These are phyloP conservation scores for Metschnikowia gelsemii DNA, from an alignment of 805 yeast genomes.

Conservation along the genomic window DNA sequence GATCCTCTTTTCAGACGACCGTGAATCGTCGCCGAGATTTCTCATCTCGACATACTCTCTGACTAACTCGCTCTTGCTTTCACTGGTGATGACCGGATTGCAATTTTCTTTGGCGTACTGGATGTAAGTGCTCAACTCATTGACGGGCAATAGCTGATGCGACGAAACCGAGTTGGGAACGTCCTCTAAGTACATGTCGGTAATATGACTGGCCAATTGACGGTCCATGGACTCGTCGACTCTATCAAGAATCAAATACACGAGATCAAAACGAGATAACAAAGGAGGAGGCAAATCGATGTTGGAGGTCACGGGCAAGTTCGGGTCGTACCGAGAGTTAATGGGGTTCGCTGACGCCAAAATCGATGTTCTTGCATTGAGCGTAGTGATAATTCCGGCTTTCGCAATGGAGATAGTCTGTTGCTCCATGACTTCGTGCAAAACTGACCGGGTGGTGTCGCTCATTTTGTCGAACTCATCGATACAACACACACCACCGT, in stretches of 20 bases:
- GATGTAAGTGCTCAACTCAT: slow-evolving; percentile 82
- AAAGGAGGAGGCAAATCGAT: slow-evolving; percentile 97
- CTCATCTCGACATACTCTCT: slow-evolving; percentile 91
- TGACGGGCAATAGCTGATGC: slow-evolving; percentile 76
- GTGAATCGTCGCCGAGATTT: slow-evolving; percentile 85
- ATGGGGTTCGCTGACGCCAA: slow-evolving; percentile 97
- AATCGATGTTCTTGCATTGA: slow-evolving; percentile 94
- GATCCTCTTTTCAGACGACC: slow-evolving; percentile 83
- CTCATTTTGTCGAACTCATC: slow-evolving; percentile 99
- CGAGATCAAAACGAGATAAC: slow-evolving; percentile 91
- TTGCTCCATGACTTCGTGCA: slow-evolving; percentile 99
- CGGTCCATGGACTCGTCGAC: slow-evolving; percentile 86
- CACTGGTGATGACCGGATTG: slow-evolving; percentile 76
- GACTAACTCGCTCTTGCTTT: slow-evolving; percentile 82
- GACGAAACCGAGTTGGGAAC: slow-evolving; percentile 67
- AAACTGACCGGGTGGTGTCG: slow-evolving; percentile 88
- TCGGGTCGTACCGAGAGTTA: slow-evolving; percentile 93
- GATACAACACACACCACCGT: slow-evolving; percentile 98
- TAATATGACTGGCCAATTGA: slow-evolving; percentile 84
- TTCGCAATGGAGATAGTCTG: slow-evolving; percentile 97
- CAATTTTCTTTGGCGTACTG: slow-evolving; percentile 89
- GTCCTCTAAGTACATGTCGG: slow-evolving; percentile 90
- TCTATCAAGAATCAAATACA: slow-evolving; percentile 86
- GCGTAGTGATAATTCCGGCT: slow-evolving; percentile 96
- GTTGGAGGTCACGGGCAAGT: slow-evolving; percentile 89